Evolutionary conservation across 1,284 basidiomycete genomes (phyloP).

Genomic region (Vanrija humicola): DNA sequence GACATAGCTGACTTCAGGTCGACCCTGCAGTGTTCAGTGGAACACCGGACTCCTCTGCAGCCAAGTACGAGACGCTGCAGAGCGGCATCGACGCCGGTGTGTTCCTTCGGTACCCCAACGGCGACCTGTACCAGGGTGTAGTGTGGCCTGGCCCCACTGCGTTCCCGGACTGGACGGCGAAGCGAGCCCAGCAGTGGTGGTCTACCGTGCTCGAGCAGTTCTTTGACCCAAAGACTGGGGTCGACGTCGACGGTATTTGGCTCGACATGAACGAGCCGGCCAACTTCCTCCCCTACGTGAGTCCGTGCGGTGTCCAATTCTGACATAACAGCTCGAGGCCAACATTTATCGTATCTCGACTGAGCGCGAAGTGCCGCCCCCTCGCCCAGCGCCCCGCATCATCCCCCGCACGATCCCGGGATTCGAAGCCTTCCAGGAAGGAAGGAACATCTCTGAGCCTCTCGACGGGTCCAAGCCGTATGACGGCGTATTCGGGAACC

Average conservation of each 20-base stretch:
- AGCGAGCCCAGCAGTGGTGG: slow-evolving; percentile 58
- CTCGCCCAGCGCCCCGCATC: slow-evolving; percentile 12
- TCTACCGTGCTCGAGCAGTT: slow-evolving; percentile 59
- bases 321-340: slow-evolving; percentile 17
- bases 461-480: not conserved
- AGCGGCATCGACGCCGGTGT: slow-evolving; percentile 57
- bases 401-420: slow-evolving; percentile 14
- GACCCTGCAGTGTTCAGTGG: slow-evolving; percentile 61
- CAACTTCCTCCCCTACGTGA: slow-evolving; percentile 26
- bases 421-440: slow-evolving; percentile 12
- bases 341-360: slow-evolving; percentile 23
- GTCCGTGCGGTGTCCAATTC: not conserved
- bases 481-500: not conserved
- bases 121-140: slow-evolving; percentile 59
- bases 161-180: slow-evolving; percentile 65
- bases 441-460: slow-evolving; percentile 21
- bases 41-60: slow-evolving; percentile 16
- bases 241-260: slow-evolving; percentile 56
- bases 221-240: slow-evolving; percentile 49
- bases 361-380: slow-evolving; percentile 18
- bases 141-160: slow-evolving; percentile 70
- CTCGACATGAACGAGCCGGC: slow-evolving; percentile 60
- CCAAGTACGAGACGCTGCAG: slow-evolving; percentile 57
- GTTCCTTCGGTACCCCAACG: slow-evolving; percentile 62
- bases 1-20: slow-evolving; percentile 22